These are phyloP conservation scores for Arthrobotrys iridis DNA, from an alignment of 2,329 filamentous ascomycete species.

Conservation along the genomic window DNA sequence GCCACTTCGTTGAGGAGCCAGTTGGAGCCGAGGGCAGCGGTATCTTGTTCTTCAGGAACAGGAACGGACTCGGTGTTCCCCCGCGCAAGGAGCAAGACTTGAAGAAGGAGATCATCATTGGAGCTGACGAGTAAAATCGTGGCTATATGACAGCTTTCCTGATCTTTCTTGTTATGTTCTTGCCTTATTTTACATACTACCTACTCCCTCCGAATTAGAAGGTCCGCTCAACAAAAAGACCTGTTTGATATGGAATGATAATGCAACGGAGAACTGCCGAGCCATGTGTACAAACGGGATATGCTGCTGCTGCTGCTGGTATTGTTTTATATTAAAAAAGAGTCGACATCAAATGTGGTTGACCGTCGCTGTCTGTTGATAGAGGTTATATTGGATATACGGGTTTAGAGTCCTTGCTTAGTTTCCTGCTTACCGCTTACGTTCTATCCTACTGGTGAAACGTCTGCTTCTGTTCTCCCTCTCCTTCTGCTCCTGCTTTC, in stretches of 20 bases:
- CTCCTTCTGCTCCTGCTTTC: too few species aligned
- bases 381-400: neutral
- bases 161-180: constrained; percentile 18
- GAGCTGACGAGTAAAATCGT: constrained; percentile 36
- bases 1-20: constrained; percentile 97
- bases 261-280: neutral
- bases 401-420: neutral
- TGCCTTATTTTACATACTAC: neutral
- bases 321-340: neutral
- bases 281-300: neutral
- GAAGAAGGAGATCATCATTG: constrained; percentile 52
- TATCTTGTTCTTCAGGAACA: constrained; percentile 94
- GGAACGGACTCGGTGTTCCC: constrained; percentile 79
- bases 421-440: too few species aligned
- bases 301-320: neutral
- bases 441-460: neutral
- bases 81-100: constrained; percentile 58
- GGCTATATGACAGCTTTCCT: neutral
- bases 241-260: constrained; percentile 11
- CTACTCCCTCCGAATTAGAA: neutral
- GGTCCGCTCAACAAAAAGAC: neutral
- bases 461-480: neutral
- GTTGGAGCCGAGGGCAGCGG: constrained; percentile 80
- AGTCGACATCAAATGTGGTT: neutral
- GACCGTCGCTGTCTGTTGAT: neutral